Evolutionary conservation across 164 flowering plant species (phyloP).

Genomic region (Macadamia integrifolia): DNA sequence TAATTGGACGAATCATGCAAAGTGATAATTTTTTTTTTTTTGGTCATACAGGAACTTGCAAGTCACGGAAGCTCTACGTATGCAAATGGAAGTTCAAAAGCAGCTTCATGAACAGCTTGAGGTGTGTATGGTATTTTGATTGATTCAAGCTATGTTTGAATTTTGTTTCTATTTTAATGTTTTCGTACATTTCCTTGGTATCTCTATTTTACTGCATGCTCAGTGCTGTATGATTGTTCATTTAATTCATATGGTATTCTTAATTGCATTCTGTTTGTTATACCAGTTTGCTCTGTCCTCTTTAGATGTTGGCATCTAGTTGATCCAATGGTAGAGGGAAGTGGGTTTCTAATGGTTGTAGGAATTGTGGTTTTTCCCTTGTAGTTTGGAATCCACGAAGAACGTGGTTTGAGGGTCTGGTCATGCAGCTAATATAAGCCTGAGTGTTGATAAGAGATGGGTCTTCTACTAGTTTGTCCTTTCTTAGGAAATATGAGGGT

Average conservation of each 20-base stretch:
- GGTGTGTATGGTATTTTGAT: conserved; percentile 20
- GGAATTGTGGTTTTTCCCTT: too few species aligned
- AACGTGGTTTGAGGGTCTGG: too few species aligned
- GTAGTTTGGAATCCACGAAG: too few species aligned
- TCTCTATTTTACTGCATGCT: neutral
- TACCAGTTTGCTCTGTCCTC: too few species aligned
- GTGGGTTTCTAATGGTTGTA: too few species aligned
- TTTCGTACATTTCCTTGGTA: neutral
- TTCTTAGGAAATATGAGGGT: too few species aligned
- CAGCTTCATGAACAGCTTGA: conserved; percentile 72
- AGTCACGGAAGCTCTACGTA: conserved; percentile 44
- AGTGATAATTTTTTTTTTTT: neutral
- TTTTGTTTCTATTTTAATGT: too few species aligned
- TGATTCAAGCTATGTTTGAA: neutral
- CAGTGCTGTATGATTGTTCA: neutral
- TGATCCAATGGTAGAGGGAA: too few species aligned
- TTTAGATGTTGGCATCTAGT: too few species aligned
- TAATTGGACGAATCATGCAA: neutral
- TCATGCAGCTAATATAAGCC: too few species aligned
- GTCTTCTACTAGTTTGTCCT: too few species aligned
- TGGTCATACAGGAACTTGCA: conserved; percentile 28
- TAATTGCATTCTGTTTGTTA: neutral
- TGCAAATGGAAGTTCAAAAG: conserved; percentile 62
- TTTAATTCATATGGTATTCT: neutral
- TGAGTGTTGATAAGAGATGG: too few species aligned